A percentile compares a stretch with the other conserved stretches of the same genome.
phyloP scores from a whole-genome alignment of 768 basidiomycete genomes.

The Russula foetens region DNA sequence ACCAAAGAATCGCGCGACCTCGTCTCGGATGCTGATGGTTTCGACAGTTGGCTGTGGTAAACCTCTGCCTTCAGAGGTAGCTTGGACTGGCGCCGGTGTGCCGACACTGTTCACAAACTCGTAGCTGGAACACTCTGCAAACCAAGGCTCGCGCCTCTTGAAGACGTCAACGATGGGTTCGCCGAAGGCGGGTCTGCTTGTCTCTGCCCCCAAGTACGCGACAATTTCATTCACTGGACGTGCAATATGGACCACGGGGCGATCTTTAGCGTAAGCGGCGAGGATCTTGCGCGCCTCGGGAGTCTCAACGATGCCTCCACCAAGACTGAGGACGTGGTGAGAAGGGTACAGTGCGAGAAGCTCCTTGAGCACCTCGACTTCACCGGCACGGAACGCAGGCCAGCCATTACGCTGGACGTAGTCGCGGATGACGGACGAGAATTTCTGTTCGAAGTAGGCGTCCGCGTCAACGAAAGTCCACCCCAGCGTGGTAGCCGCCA shows the following conservation, averaged over 20 bases:
- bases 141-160: slow-evolving; percentile 80
- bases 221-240: slow-evolving; percentile 78
- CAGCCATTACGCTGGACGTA: slow-evolving; percentile 83
- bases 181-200: slow-evolving; percentile 78
- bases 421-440: slow-evolving; percentile 53
- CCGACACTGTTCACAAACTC: slow-evolving; percentile 75
- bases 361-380: slow-evolving; percentile 59
- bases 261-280: slow-evolving; percentile 51
- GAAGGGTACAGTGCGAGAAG: slow-evolving; percentile 49
- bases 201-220: slow-evolving; percentile 68
- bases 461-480: slow-evolving; percentile 86
- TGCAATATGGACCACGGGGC: slow-evolving; percentile 78
- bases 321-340: slow-evolving; percentile 77
- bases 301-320: slow-evolving; percentile 92
- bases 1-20: slow-evolving; percentile 79
- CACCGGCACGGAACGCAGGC: slow-evolving; percentile 81
- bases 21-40: slow-evolving; percentile 40
- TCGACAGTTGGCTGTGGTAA: slow-evolving; percentile 6
- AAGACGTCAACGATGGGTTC: slow-evolving; percentile 83
- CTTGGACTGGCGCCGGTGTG: slow-evolving; percentile 16
- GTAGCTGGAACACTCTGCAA: slow-evolving; percentile 68
- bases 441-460: slow-evolving; percentile 56
- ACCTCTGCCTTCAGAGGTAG: slow-evolving; percentile 7
- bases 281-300: slow-evolving; percentile 65
- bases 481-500: slow-evolving; percentile 65